phyloP scores from a whole-genome alignment of 2,329 filamentous ascomycete species.

The Nemania bipapillata region DNA sequence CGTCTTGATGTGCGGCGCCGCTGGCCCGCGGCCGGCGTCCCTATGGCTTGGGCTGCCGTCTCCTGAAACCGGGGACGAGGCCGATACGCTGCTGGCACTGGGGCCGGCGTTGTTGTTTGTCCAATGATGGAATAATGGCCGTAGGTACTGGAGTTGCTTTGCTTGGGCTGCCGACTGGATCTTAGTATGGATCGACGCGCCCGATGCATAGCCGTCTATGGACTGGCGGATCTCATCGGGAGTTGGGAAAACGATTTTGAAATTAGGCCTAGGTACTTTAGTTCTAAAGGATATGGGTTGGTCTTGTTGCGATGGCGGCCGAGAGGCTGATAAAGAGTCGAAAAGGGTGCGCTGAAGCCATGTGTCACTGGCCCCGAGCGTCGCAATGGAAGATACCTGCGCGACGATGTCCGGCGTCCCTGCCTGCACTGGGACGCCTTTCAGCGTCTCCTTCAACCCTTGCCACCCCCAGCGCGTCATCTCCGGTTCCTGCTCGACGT shows the following conservation, averaged over 20 bases:
- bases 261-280: constrained; percentile 57
- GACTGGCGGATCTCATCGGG: constrained; percentile 79
- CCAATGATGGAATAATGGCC: constrained; percentile 80
- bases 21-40: constrained; percentile 71
- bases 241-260: constrained; percentile 84
- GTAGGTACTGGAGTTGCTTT: constrained; percentile 78
- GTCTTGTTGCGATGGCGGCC: background rate
- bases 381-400: constrained; percentile 85
- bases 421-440: constrained; percentile 60
- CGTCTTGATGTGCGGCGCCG: constrained; percentile 90
- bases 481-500: constrained; percentile 57
- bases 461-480: constrained; percentile 80
- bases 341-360: constrained; percentile 78
- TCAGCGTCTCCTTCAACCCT: constrained; percentile 70
- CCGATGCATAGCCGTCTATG: constrained; percentile 80
- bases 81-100: constrained; percentile 52
- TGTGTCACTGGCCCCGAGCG: constrained; percentile 73
- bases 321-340: constrained; percentile 56
- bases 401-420: constrained; percentile 63
- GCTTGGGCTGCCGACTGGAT: constrained; percentile 74
- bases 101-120: constrained; percentile 65
- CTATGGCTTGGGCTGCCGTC: constrained; percentile 17
- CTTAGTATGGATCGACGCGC: constrained; percentile 84
- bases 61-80: constrained; percentile 18
- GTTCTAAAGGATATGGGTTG: constrained; percentile 28